Base-by-base conservation (phyloP, 257 asterid genomes). In the Paraleonurus japonicus region DNA sequence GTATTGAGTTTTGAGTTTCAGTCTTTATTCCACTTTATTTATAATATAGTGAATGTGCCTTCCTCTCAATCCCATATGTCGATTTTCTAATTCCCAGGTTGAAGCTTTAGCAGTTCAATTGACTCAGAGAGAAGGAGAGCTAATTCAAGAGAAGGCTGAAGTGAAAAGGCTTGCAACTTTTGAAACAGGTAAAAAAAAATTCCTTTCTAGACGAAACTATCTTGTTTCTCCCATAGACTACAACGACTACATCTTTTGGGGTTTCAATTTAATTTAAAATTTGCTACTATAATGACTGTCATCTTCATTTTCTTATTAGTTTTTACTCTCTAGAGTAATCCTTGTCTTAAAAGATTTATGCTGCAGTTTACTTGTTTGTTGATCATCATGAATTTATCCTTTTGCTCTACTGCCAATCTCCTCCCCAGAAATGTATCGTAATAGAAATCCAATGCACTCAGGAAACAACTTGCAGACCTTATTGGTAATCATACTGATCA, bases 91-190 rank as follows among this genome's bases (percentile, higher is more conserved):
- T 84, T 72, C 47, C 24, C 70, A 93, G 97, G 97, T 89, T 75
- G 96, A 90, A 83, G 96, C 98, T 74, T 83, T 93, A 69, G 96
- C 96, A 4, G 88, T 86, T 74, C 97, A 90, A 65, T 80, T 93
- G 78, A 89, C 90, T 58, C 88, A 85, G 76, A 90, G 96, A 81
- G 96, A 93, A 87, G 98, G 96, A 71, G 97, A 90, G 72, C 86
- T 93, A 53, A 85, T 86, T 76, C 94, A 90, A 75, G 98, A 93
- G 85, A 93, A 90, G 78, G 86, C 88, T 17, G 96, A 93, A 93
- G 97, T 90, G 60, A 90, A 90, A 84, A 93, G 78, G 84, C 96
- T 93, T 74, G 95, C 96, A 37, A 80, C 81, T 74, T 93, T 70
- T 90, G 79, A 85, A 89, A 85, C 98, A 89, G 98, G 97, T 93